Evolutionary conservation across 768 basidiomycete species (phyloP), one percentile per base, ranked within the genome.

Genomic region (Mycena kentingensis): DNA sequence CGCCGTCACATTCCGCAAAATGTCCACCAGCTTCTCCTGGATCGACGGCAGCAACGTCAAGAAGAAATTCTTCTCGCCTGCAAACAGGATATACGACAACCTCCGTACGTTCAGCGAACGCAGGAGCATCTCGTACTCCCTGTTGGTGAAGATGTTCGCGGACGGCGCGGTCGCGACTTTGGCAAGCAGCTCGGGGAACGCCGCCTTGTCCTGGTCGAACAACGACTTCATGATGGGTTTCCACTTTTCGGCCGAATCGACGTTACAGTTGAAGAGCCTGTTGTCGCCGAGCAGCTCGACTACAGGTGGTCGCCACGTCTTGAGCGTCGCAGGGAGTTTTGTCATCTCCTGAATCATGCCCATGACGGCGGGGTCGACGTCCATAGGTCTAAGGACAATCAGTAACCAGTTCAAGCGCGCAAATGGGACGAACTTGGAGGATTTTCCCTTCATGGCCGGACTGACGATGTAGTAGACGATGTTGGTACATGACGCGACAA

Each of bases 11-110:
- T 84, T 90, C 28, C 90, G 84, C 41, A 98, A 72, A 3, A 94
- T 85, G 57, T 99, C 97, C 10, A 97, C 97, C 13, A 99, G 77
- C 70, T 90, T 97, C 72, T 98, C 97, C 67, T 98, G 94, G n/a
- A 99, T 91, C 25, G 83, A 82, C 15, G 97, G 97, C 28, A 99
- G 76, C 55, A 93, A 90, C 0, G 84, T 85, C 44, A 98, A 69
- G 72, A 91, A 97, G 46, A 92, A 87, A 64, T 99, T 96, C 71
- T 89, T 90, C 60, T 94, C 93, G 13, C 87, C 92, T 1, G 88
- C 74, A 49, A 93, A 84, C n/a, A 99, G 67, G 27, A 89, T 80
- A 64, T 90, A 92, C 4, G 94, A 92, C 34, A 98, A 73, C 27
- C 96, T 79, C 35, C 97, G 83, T 18, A 99, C 75, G 63, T 90